Evolutionary conservation across 2,329 filamentous ascomycete species (phyloP), one percentile per base, ranked within the genome.

Genomic region (Microcyclosporella mali): DNA sequence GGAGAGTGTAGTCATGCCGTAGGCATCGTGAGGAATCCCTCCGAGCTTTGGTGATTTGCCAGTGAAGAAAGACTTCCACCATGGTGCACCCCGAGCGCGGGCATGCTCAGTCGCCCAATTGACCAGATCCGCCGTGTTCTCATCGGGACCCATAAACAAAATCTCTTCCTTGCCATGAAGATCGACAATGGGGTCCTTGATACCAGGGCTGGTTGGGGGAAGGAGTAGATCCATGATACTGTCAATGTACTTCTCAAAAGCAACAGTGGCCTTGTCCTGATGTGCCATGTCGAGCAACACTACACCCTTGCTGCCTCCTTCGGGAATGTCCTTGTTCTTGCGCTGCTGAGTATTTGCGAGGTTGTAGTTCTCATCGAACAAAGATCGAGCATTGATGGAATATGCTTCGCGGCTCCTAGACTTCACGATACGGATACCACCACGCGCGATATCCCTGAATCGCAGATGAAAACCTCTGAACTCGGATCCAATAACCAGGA

Each of bases 51-150:
- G 92, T 56, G 88, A 95, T 77, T 98, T 98, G 61, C 92, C 92
- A 2, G 92, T 98, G 76, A 98, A 98, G 79, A 98, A 98, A 0
- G 92, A 98, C 75, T 98, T 98, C 92, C 92, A 98, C 88, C 90
- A 98, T 19, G 88, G 88, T 3, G 92, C 92, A 34, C 88, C 88
- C 56, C 92, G 82, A 49, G 73, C 72, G 40, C 88, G 81, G 47
- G 92, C 92, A 66, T 98, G 92, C 66, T 92, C 84, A 1, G 92
- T 98, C n/a, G 92, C 92, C 92, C 92, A 98, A 68, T 98, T 82
- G 39, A 98, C 92, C 27, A 98, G 77, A 60, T 95, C 88, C 16
- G 92, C 92, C 1, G 92, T 98, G 71, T 98, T 98, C 80, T 98
- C 92, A 56, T 98, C 92, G 1, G 92, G 92, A 27, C 92, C 92